Evolutionary conservation across 2,329 filamentous ascomycete species (phyloP), one percentile per base, ranked within the genome.

Genomic region (Hypoxylon sp.): DNA sequence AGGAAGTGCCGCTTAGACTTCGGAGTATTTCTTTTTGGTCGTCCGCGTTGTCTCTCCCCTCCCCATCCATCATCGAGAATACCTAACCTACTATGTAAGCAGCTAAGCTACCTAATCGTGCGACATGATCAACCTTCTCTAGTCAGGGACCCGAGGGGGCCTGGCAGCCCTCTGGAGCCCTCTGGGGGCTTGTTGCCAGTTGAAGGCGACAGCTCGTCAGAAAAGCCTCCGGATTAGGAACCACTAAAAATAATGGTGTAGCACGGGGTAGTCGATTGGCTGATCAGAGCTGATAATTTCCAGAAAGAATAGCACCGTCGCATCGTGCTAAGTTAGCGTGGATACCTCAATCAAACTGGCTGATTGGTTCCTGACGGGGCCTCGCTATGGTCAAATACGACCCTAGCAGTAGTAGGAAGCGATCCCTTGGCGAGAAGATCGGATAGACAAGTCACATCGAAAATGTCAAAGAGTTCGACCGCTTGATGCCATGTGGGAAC

Each of bases 391-490:
- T 56, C 52, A 64, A 66, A 66, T 66, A 57, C 65, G 41, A 69
- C 65, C 62, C 67, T 69, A 64, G n/a, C n/a, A n/a, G n/a, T n/a
- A n/a, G n/a, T n/a, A n/a, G 62, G 37, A 64, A 64, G 60, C 65
- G 65, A 69, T 68, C 67, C 67, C 67, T 69, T 69, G 67, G 67
- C 67, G 56, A 57, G 15, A 59, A 63, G 64, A 67, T 65, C 61
- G 56, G 53, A 56, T 60, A 51, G 58, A 50, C 52, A 59, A 62
- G 58, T 62, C 51, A 58, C 54, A 26, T 26, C 4, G 7, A 58
- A 56, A 55, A 55, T 52, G 50, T 58, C 51, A 59, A 61, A 59
- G 60, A 64, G 54, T 30, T 15, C 54, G 43, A 56, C 37, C 46
- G 28, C 46, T 41, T 44, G 37, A 8, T 50, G 48, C 43, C 53